phyloP scores from a whole-genome alignment of 2,329 filamentous ascomycete species.

The Fusarium longipes region DNA sequence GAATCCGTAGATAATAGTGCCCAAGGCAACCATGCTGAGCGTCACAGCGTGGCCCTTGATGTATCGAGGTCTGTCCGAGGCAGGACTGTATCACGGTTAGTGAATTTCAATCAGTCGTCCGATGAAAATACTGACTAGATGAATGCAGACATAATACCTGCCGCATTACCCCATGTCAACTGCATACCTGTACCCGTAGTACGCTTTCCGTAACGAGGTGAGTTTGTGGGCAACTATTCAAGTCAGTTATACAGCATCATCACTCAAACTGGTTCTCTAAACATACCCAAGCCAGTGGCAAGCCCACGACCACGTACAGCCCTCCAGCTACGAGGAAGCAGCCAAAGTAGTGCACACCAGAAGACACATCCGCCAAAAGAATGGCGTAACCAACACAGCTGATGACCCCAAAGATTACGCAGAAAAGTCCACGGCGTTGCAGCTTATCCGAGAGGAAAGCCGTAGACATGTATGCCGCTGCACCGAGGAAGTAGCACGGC shows the following conservation, averaged over 20 bases:
- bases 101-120: not conserved
- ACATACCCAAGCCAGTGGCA: conserved; percentile 66
- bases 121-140: conserved; percentile 57
- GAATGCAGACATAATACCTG: conserved; percentile 80
- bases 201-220: conserved; percentile 79
- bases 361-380: conserved; percentile 68
- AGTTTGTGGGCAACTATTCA: conserved; percentile 68
- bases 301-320: conserved; percentile 70
- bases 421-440: conserved; percentile 74
- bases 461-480: conserved; percentile 73
- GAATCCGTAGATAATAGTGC: conserved; percentile 62
- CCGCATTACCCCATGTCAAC: conserved; percentile 75
- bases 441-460: conserved; percentile 75
- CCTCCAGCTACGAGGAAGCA: conserved; percentile 82
- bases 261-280: not conserved
- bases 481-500: conserved; percentile 80
- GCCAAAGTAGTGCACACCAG: conserved; percentile 77
- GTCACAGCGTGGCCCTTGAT: conserved; percentile 71
- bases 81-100: conserved; percentile 53
- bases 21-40: conserved; percentile 66
- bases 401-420: conserved; percentile 69
- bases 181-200: conserved; percentile 78
- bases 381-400: conserved; percentile 77
- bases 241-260: not conserved
- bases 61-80: conserved; percentile 65